Percentiles rank a stretch among this genome's conserved stretches.
These are phyloP conservation scores for Cercis canadensis DNA, from an alignment of 306 rosid genomes.

Conservation along the genomic window DNA sequence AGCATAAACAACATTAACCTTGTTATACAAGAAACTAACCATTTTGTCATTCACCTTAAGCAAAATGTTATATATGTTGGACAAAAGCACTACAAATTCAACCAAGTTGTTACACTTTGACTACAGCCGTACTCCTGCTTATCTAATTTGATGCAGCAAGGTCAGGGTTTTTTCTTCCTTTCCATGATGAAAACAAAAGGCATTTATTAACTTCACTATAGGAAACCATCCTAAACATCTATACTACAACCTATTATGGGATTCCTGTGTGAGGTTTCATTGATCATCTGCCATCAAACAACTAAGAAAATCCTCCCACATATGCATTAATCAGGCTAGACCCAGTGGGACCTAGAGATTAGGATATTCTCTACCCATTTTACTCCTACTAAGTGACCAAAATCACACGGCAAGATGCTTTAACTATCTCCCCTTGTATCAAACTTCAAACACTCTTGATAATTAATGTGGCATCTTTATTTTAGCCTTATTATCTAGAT, in stretches of 20 bases:
- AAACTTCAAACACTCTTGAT: slow-evolving; percentile 1
- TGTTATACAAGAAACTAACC: not conserved
- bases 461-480: not conserved
- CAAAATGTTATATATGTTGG: not conserved
- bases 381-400: not conserved
- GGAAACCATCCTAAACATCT: slow-evolving; percentile 2
- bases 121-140: too few species aligned
- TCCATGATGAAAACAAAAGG: not conserved
- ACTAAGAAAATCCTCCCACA: not conserved
- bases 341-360: not conserved
- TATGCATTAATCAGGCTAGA: not conserved
- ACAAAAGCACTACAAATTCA: not conserved
- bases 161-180: not conserved
- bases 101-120: not conserved
- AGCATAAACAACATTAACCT: not conserved
- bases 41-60: not conserved
- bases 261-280: too few species aligned
- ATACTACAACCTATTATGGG: not conserved
- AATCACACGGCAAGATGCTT: not conserved
- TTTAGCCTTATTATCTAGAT: not conserved
- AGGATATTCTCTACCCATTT: not conserved
- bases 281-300: not conserved
- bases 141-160: not conserved
- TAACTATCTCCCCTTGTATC: not conserved
- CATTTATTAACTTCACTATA: not conserved